phyloP scores from a whole-genome alignment of 2,329 filamentous ascomycete genomes.

The Rhexocercosporidium sp. region DNA sequence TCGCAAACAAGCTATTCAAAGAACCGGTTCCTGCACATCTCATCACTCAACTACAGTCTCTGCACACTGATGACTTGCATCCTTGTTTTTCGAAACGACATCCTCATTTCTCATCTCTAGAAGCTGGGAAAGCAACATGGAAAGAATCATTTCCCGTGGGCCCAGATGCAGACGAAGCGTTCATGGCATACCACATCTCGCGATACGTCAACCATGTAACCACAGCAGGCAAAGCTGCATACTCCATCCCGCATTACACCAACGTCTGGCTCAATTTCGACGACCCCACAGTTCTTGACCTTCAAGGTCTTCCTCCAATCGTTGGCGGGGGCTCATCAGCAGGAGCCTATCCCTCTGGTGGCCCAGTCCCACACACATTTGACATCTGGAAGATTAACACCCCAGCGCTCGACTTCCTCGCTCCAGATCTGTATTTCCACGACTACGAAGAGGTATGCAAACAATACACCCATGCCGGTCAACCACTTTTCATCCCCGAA shows the following conservation, averaged over 20 bases:
- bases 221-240: constrained; percentile 28
- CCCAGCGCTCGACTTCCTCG: constrained; percentile 50
- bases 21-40: constrained; percentile 42
- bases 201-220: constrained; percentile 26
- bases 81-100: constrained; percentile 33
- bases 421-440: constrained; percentile 55
- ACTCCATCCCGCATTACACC: constrained; percentile 31
- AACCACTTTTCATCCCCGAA: constrained; percentile 58
- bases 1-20: constrained; percentile 25
- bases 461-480: constrained; percentile 48
- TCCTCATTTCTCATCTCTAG: background rate
- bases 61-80: constrained; percentile 31
- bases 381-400: constrained; percentile 48
- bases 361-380: constrained; percentile 43
- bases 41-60: constrained; percentile 35
- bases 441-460: constrained; percentile 52
- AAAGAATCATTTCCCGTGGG: constrained; percentile 42
- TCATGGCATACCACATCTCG: constrained; percentile 32
- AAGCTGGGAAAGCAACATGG: constrained; percentile 40
- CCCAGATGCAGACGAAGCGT: constrained; percentile 27
- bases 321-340: constrained; percentile 45
- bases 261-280: constrained; percentile 35
- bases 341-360: constrained; percentile 47
- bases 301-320: constrained; percentile 41
- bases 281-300: constrained; percentile 36